Base-by-base conservation (phyloP, 345 rosid genomes). In the Lepidium aucheri region DNA sequence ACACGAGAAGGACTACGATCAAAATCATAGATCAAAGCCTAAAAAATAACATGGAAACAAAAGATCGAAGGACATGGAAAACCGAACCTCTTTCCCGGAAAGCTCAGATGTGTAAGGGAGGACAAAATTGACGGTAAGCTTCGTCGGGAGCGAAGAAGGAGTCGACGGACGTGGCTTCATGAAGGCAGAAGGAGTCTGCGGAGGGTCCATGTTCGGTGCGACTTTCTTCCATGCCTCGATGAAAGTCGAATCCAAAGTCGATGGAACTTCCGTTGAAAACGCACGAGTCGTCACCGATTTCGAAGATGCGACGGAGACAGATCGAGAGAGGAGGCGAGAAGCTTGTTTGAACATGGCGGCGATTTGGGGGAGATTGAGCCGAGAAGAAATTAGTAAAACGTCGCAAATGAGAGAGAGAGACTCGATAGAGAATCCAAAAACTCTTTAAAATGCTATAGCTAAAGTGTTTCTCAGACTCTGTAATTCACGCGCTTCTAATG, bases 71-170 rank as follows among this genome's bases (percentile, higher is more conserved):
- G 51, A 22, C 1, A 38, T 7, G 39, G 38, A 64, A 41, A 53
- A 51, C 50, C n/a, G 53, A 82, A 86, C 91, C 91, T 86, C 85
- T 75, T 79, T 81, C 5, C 49, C 61, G 60, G 78, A 39, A 63
- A 86, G 86, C 82, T 79, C 84, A 61, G 84, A 73, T 53, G 79
- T 56, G 65, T 77, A 82, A 52, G 86, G 98, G 53, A 91, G 98
- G 44, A 91, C 96, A 47, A 88, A 88, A 73, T 91, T 88, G 74
- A 86, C 89, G 28, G 96, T 85, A 78, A 88, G 80, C 80, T 88
- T 91, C 43, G 94, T 53, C 7, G 98, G 98, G 28, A 91, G 65
- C 5, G 94, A 18, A 24, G 94, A 64, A 6, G 86, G 83, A 18
- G 76, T 81, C 1, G 85, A 68, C 6, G 91, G 90, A 44, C 88